Percentiles rank a stretch among this genome's conserved stretches.
These are phyloP conservation scores for Prunus kanzakura DNA, from an alignment of 306 rosid genomes.

Conservation along the genomic window DNA sequence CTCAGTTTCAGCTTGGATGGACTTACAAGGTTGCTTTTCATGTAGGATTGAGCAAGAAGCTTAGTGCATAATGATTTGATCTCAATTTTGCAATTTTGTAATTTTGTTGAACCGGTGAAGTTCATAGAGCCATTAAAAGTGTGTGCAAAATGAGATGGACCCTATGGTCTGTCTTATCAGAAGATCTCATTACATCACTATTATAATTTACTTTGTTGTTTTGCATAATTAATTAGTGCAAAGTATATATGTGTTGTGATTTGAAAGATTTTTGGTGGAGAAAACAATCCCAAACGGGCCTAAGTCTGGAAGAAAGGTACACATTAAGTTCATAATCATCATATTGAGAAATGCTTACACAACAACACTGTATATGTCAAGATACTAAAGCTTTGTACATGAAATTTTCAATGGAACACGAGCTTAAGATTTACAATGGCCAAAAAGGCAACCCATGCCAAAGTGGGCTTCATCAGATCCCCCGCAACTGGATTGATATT, in stretches of 20 bases:
- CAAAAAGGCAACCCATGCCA: slow-evolving; percentile 56
- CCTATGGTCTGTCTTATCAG: too few species aligned
- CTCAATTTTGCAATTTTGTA: not conserved
- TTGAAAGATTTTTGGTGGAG: too few species aligned
- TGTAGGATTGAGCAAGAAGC: slow-evolving; percentile 85
- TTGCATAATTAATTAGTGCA: too few species aligned
- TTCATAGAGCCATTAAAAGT: not conserved
- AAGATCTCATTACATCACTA: not conserved
- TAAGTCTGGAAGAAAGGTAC: too few species aligned
- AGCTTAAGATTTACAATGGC: slow-evolving; percentile 58
- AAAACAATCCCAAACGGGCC: too few species aligned
- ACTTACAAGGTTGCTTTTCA: slow-evolving; percentile 75
- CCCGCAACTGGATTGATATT: slow-evolving; percentile 35
- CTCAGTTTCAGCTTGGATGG: slow-evolving; percentile 64
- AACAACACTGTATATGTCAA: not conserved
- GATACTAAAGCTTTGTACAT: not conserved
- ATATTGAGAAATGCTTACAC: not conserved
- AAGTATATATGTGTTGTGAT: too few species aligned
- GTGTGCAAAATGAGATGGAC: not conserved
- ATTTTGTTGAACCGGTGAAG: not conserved
- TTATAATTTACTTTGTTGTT: not conserved
- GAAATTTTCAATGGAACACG: slow-evolving; percentile 18
- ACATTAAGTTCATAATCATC: too few species aligned
- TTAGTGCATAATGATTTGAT: not conserved
- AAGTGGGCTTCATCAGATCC: slow-evolving; percentile 48